Evolutionary conservation across 1,284 basidiomycete species (phyloP), one percentile per base, ranked within the genome.

Genomic region (Tetrapyrgos nigripes): DNA sequence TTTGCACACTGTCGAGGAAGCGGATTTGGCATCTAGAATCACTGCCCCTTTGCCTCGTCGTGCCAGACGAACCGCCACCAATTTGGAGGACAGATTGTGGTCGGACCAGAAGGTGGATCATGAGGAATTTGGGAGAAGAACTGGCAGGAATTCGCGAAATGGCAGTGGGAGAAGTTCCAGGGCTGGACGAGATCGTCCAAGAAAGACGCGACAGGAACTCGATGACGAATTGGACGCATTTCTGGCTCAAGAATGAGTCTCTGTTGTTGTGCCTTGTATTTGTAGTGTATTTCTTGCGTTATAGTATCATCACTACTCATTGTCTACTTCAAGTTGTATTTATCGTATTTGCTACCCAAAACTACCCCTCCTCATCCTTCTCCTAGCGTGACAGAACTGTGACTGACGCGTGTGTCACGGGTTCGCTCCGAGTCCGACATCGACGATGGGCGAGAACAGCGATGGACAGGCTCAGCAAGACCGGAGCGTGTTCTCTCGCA

Each of bases 141-240:
- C 57, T 71, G 68, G 69, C 68, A 53, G 55, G 49, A 62, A 62
- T 47, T 53, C 46, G 10, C 48, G 57, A 28, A 28, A 45, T 19
- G 50, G 53, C 13, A 40, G 56, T 13, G 28, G 62, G 50, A 55
- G 60, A 35, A 54, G 61, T 14, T 31, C 45, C 63, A 64, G 48
- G 31, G 68, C 71, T 47, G 68, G 68, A 49, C 57, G 58, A 27
- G 72, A 71, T 54, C 78, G 82, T 45, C 83, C 83, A 10, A 79
- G 65, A 45, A 84, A 84, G 70, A 89, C 85, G 1, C 85, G 85
- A 66, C 83, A 88, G 70, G 88, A 92, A 64, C 76, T 92, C 37
- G 90, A 92, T 64, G 89, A 87, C 50, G 90, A 92, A 66, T 73
- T 92, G 51, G 90, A 92, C 51, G 88, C 87, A 14, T 92, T 92